A percentile compares a stretch with the other conserved stretches of the same genome.
Conservation (phyloP, 495 filamentous ascomycete genomes). For the Penicillium turbatum region DNA sequence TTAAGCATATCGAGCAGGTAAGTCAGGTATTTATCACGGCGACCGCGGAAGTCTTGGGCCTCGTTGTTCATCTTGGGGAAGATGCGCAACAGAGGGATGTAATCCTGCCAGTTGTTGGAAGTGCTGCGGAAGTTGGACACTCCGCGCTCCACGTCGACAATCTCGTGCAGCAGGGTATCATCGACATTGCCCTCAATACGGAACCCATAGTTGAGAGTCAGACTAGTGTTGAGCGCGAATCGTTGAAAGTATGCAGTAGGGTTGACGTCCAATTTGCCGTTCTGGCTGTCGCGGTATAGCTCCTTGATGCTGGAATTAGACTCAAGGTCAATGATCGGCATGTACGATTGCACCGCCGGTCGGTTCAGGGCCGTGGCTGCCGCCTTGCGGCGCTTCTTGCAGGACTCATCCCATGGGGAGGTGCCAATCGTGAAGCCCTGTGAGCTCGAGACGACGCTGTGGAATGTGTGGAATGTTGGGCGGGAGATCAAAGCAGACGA, state of each 20-base stretch:
- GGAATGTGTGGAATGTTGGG: slow-evolving; percentile 68
- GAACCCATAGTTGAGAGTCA: slow-evolving; percentile 65
- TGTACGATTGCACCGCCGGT: slow-evolving; percentile 61
- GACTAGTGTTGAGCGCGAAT: slow-evolving; percentile 60
- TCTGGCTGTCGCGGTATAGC: slow-evolving; percentile 51
- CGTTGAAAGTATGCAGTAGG: slow-evolving; percentile 63
- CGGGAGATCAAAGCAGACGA: slow-evolving; percentile 67
- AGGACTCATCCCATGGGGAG: slow-evolving; percentile 69
- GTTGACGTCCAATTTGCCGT: slow-evolving; percentile 58
- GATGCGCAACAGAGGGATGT: slow-evolving; percentile 59
- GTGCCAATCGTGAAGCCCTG: slow-evolving; percentile 73
- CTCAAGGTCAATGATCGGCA: slow-evolving; percentile 70
- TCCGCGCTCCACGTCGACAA: slow-evolving; percentile 58
- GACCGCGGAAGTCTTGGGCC: slow-evolving; percentile 49
- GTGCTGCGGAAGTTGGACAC: slow-evolving; percentile 63
- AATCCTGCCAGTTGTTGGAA: slow-evolving; percentile 68
- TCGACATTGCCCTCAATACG: slow-evolving; percentile 57
- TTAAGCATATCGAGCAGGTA: slow-evolving; percentile 57
- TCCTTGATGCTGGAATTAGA: slow-evolving; percentile 61
- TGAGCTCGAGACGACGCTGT: slow-evolving; percentile 63
- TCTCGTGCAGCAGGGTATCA: slow-evolving; percentile 56
- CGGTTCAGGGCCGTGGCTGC: slow-evolving; percentile 67
- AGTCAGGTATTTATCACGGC: slow-evolving; percentile 55
- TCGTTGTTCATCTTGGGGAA: slow-evolving; percentile 51
- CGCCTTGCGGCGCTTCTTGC: slow-evolving; percentile 65